These are phyloP conservation scores for Crotalaria pallida DNA, from an alignment of 306 rosid genomes.

Conservation along the genomic window DNA sequence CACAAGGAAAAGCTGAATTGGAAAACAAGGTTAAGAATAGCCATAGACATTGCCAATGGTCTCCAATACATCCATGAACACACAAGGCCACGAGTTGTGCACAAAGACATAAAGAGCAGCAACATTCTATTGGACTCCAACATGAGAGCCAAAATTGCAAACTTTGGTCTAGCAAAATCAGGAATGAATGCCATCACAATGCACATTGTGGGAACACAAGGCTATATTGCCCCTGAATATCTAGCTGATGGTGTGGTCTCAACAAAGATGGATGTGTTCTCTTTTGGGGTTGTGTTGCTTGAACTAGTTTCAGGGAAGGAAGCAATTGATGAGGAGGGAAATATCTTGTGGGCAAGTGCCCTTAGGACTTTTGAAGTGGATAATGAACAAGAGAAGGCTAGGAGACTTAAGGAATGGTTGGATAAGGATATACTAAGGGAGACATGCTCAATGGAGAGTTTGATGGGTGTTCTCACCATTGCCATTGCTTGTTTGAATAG, in stretches of 20 bases:
- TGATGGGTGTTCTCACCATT: slow-evolving; percentile 45
- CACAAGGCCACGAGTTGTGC: slow-evolving; percentile 89
- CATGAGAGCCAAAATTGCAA: slow-evolving; percentile 93
- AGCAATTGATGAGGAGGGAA: slow-evolving; percentile 57
- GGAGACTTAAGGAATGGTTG: slow-evolving; percentile 51
- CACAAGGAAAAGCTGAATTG: slow-evolving; percentile 41
- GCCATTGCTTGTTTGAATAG: slow-evolving; percentile 71
- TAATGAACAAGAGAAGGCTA: slow-evolving; percentile 44
- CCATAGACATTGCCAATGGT: slow-evolving; percentile 83
- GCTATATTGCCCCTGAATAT: slow-evolving; percentile 91
- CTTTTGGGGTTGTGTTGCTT: slow-evolving; percentile 82
- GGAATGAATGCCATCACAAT: slow-evolving; percentile 92
- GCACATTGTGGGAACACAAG: slow-evolving; percentile 97
- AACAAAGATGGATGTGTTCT: slow-evolving; percentile 80
- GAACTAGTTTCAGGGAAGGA: slow-evolving; percentile 73
- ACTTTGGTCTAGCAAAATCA: slow-evolving; percentile 80
- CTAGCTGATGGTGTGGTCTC: slow-evolving; percentile 78
- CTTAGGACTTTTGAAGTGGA: slow-evolving; percentile 41
- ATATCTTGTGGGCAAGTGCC: slow-evolving; percentile 45
- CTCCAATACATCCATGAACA: slow-evolving; percentile 92
- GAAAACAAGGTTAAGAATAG: slow-evolving; percentile 66
- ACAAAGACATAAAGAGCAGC: slow-evolving; percentile 91
- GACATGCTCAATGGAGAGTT: slow-evolving; percentile 54
- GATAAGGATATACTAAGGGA: slow-evolving; percentile 45
- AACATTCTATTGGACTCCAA: slow-evolving; percentile 75